A percentile compares a stretch with the other conserved stretches of the same genome.
phyloP scores from a whole-genome alignment of 129 eudicot species.

The Chrysanthemum lavandulifolium region DNA sequence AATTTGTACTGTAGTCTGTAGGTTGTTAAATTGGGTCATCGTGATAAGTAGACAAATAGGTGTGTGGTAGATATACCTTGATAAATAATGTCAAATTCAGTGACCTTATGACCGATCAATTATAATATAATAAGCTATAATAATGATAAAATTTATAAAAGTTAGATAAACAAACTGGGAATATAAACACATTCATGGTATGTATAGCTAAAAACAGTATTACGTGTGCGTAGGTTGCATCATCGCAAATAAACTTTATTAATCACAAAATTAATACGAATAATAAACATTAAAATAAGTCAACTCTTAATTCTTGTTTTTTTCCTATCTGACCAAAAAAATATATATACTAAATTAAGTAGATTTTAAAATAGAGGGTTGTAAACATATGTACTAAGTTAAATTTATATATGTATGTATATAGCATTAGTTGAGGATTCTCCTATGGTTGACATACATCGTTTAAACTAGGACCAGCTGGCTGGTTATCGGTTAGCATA shows the following conservation, averaged over 20 bases:
- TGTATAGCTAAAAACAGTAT: slow-evolving; percentile 28
- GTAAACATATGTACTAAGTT: too few species aligned
- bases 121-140: too few species aligned
- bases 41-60: background rate
- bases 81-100: too few species aligned
- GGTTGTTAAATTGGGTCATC: slow-evolving; percentile 25
- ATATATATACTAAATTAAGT: background rate
- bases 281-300: slow-evolving; percentile 3
- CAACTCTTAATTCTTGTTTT: slow-evolving; percentile 21
- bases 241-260: slow-evolving; percentile 23
- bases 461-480: slow-evolving; percentile 15
- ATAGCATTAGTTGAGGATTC: slow-evolving; percentile 22
- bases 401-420: background rate
- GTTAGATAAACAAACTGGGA: slow-evolving; percentile 12
- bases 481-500: slow-evolving; percentile 11
- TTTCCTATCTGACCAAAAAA: background rate
- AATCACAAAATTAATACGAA: background rate
- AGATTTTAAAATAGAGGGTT: too few species aligned
- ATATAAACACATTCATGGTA: slow-evolving; percentile 33
- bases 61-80: slow-evolving; percentile 11
- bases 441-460: slow-evolving; percentile 15
- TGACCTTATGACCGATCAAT: too few species aligned
- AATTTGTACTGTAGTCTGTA: background rate
- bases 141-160: too few species aligned
- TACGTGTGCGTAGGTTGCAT: slow-evolving; percentile 34